Percentiles rank a stretch among this genome's conserved stretches.
phyloP scores from a whole-genome alignment of 139 green algal genomes.

The Gonium pectorale region DNA sequence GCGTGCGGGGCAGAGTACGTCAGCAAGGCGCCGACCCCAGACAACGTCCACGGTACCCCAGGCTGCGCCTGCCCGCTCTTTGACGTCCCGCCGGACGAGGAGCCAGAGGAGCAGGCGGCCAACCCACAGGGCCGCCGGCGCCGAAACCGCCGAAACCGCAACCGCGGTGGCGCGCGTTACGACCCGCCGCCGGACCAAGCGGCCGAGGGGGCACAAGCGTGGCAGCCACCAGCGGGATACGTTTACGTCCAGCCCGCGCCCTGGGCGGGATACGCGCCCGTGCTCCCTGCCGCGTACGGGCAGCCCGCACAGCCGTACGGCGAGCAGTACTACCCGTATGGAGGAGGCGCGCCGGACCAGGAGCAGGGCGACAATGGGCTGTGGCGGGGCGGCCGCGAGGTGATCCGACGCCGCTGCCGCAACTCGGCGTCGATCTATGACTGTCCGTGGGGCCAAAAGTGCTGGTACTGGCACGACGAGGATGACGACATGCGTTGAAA shows the following conservation, averaged over 20 bases:
- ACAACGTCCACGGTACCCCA: slow-evolving; percentile 59
- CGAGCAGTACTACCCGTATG: too few relatives aligned
- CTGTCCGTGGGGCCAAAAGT: slow-evolving; percentile 39
- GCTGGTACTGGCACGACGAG: slow-evolving; percentile 56
- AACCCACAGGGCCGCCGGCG: too few relatives aligned
- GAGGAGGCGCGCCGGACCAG: not conserved
- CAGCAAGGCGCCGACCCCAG: not conserved
- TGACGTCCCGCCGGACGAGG: slow-evolving; percentile 43
- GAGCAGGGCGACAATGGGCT: not conserved
- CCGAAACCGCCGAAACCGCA: too few relatives aligned
- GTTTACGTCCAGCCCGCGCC: too few relatives aligned
- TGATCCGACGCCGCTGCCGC: slow-evolving; percentile 34
- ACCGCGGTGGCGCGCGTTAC: too few relatives aligned
- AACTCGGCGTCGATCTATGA: slow-evolving; percentile 34
- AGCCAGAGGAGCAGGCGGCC: too few relatives aligned
- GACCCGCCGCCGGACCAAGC: too few relatives aligned
- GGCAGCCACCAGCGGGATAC: too few relatives aligned
- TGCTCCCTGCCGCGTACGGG: too few relatives aligned
- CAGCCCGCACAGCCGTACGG: too few relatives aligned
- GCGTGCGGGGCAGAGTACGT: slow-evolving; percentile 56
- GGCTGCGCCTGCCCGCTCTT: slow-evolving; percentile 51
- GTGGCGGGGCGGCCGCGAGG: slow-evolving; percentile 22
- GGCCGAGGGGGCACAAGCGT: too few relatives aligned
- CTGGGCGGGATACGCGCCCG: too few relatives aligned
- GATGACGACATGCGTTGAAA: slow-evolving; percentile 14